These are phyloP conservation scores for Sporobolomyces phaffii DNA, from an alignment of 768 basidiomycete species.

Conservation along the genomic window DNA sequence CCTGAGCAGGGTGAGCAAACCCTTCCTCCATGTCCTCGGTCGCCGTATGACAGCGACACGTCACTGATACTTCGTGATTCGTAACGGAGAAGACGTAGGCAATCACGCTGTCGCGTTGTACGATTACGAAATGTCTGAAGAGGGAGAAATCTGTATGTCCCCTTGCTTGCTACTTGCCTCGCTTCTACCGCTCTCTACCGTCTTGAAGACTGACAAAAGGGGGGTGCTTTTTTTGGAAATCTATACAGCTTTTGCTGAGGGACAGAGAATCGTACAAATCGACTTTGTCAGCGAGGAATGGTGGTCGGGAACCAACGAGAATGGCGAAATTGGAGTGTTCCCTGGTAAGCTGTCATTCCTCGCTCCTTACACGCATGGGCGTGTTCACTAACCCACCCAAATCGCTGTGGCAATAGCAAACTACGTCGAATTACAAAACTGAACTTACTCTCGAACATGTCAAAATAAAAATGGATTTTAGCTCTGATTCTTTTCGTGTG, in stretches of 20 bases:
- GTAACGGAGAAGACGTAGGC: slow-evolving; percentile 13
- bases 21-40: too few species aligned
- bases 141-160: slow-evolving; percentile 70
- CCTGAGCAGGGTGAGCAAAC: slow-evolving; percentile 3
- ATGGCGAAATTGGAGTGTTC: slow-evolving; percentile 75
- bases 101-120: slow-evolving; percentile 56
- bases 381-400: not conserved
- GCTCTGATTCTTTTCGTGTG: too few species aligned
- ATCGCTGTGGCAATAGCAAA: not conserved
- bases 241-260: slow-evolving; percentile 56
- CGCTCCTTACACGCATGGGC: too few species aligned
- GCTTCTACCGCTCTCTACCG: too few species aligned
- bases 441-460: not conserved
- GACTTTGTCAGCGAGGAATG: slow-evolving; percentile 80
- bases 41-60: too few species aligned
- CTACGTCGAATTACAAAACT: slow-evolving; percentile 8
- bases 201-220: not conserved
- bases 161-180: not conserved
- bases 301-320: slow-evolving; percentile 76
- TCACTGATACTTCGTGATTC: too few species aligned
- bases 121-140: slow-evolving; percentile 76
- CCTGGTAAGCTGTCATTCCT: slow-evolving; percentile 58
- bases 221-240: not conserved
- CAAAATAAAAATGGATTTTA: not conserved
- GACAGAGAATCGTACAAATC: slow-evolving; percentile 71